Conservation (phyloP, 345 rosid species). For the Lenwebbia sp. region DNA sequence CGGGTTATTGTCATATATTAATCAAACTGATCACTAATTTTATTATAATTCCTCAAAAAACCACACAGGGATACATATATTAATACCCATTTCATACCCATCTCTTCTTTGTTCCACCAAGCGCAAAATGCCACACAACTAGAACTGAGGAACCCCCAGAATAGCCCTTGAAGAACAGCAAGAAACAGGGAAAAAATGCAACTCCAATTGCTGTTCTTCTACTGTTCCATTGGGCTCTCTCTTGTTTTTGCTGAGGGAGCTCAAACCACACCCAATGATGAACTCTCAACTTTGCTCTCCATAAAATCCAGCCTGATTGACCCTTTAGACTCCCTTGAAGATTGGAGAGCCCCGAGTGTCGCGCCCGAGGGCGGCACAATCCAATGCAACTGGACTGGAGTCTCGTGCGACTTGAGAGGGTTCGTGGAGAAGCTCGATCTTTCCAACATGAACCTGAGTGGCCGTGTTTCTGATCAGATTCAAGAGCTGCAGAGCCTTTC, state of each 20-base stretch:
- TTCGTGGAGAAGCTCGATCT: conserved; percentile 59
- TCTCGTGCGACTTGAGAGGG: conserved; percentile 51
- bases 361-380: not conserved
- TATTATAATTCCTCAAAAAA: not conserved
- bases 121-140: conserved; percentile 28
- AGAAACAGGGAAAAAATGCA: conserved; percentile 18
- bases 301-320: conserved; percentile 55
- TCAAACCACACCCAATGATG: conserved; percentile 11
- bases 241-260: conserved; percentile 33
- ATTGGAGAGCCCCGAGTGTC: conserved; percentile 37
- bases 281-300: conserved; percentile 35
- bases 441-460: conserved; percentile 64
- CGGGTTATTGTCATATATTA: not conserved
- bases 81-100: conserved; percentile 8
- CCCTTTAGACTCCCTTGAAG: conserved; percentile 37
- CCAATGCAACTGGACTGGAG: conserved; percentile 79
- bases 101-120: conserved; percentile 20
- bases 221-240: conserved; percentile 31
- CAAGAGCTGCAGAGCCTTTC: conserved; percentile 32
- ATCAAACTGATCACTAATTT: not conserved
- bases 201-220: conserved; percentile 28
- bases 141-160: conserved; percentile 2
- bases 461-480: conserved; percentile 50
- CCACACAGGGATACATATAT: not conserved
- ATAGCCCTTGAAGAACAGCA: not conserved